phyloP scores from a whole-genome alignment of 345 rosid species.

The Mercurialis annua region DNA sequence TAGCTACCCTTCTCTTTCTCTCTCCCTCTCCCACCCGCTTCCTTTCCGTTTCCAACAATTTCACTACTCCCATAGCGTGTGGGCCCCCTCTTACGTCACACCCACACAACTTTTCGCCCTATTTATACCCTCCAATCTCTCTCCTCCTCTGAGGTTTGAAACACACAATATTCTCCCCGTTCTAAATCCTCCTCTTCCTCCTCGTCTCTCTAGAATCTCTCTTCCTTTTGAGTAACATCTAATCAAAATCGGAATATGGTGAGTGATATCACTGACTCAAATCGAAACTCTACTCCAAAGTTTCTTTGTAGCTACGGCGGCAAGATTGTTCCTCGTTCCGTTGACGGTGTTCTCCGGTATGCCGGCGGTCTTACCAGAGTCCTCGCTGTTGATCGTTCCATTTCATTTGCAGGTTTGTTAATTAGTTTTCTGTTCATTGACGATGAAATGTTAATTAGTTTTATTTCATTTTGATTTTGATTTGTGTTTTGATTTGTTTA shows the following conservation, averaged over 20 bases:
- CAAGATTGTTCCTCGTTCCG: constrained; percentile 58
- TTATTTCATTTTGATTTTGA: not conserved
- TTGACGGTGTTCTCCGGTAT: constrained; percentile 79
- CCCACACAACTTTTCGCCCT: not conserved
- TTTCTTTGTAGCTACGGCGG: constrained; percentile 89
- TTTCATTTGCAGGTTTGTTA: constrained; percentile 56
- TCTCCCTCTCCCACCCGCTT: too few species aligned
- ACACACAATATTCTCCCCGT: not conserved
- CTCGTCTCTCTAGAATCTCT: not conserved
- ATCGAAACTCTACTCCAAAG: constrained; percentile 33
- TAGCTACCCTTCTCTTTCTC: not conserved
- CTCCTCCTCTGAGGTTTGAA: constrained; percentile 15
- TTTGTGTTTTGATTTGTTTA: not conserved
- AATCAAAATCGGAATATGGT: constrained; percentile 19
- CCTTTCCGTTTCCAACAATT: not conserved
- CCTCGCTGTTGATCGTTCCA: constrained; percentile 62
- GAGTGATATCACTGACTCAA: constrained; percentile 6
- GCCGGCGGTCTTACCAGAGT: constrained; percentile 79
- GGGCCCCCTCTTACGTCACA: constrained; percentile 10
- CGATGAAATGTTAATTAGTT: not conserved
- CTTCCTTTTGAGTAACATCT: too few species aligned
- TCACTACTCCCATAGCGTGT: not conserved
- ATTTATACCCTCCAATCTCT: not conserved
- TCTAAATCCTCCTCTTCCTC: not conserved
- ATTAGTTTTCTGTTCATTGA: not conserved